Base-by-base conservation (phyloP, 2,329 filamentous ascomycete genomes). In the Aspergillus persii region DNA sequence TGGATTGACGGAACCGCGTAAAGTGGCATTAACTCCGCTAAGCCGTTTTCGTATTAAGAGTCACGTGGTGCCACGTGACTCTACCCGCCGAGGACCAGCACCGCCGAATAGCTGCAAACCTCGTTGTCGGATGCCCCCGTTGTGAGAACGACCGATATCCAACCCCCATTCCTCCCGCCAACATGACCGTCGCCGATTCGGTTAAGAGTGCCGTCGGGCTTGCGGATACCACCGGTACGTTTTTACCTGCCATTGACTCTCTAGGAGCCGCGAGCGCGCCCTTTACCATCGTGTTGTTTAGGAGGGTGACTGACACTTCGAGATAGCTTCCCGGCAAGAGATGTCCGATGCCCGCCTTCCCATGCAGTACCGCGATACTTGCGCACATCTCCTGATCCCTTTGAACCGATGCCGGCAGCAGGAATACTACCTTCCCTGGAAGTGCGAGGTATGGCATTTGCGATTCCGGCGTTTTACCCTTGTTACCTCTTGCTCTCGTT, bases 401-500 rank as follows among this genome's bases (percentile, higher is more conserved):
- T 84, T 99, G 69, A 99, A 99, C 82, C 89, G 90, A 73, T 99
- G 95, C 84, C 92, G 95, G 63, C 85, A 86, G 79, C 89, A 96
- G 69, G 90, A 92, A 64, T 98, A 90, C 82, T 99, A 96, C 78
- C 81, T 97, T 71, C 93, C 93, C 18, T 99, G 95, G 95, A 97
- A 96, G 84, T 99, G 95, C 79, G 87, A 91, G 85, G 95, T 98
- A 85, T 69, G 89, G 71, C 48, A 41, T 57, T 61, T 33, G 56
- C 49, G 53, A 57, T 60, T 56, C 52, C 58, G 15, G 29, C 52
- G 23, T 54, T 30, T n/a, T 51, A 12, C 3, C 11, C 6, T 18
- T 27, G 27, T 15, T 33, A 9, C 6, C 27, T 27, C n/a, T 59
- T 46, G 36, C 27, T 44, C 18, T 44, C 48, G 46, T 27, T 50